A percentile compares a stretch with the other conserved stretches of the same genome.
Conservation (phyloP, 1,284 basidiomycete species). For the Austroboletus novae-zelandiae region DNA sequence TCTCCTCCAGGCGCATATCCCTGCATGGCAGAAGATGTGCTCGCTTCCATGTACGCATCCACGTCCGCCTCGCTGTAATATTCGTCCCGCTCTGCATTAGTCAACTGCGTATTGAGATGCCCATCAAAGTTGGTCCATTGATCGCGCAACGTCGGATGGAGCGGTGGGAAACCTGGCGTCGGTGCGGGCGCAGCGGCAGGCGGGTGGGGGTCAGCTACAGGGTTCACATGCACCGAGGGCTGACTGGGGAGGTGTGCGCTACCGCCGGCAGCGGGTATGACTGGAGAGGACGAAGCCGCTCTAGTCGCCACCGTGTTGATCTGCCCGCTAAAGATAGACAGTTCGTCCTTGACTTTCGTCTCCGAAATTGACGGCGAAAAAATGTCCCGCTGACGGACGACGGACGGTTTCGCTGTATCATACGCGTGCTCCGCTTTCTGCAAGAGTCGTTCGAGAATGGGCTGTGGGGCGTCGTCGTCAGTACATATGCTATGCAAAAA, state of each 20-base stretch:
- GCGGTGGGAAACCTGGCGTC: constrained; percentile 38
- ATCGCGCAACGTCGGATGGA: constrained; percentile 59
- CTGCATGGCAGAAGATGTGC: too few relatives aligned
- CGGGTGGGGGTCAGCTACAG: not conserved
- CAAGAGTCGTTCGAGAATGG: constrained; percentile 58
- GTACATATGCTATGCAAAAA: too few relatives aligned
- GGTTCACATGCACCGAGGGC: not conserved
- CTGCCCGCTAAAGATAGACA: constrained; percentile 71
- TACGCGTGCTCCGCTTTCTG: constrained; percentile 58
- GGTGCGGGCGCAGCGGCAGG: not conserved
- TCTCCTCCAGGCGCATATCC: too few relatives aligned
- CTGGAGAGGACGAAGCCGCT: constrained; percentile 15
- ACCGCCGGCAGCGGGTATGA: constrained; percentile 6
- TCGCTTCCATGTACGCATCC: constrained; percentile 30
- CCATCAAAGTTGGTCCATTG: constrained; percentile 60
- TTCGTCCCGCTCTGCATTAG: constrained; percentile 36
- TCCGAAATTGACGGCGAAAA: constrained; percentile 45
- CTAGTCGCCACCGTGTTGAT: constrained; percentile 58
- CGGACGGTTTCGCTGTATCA: constrained; percentile 44
- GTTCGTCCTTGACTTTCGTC: constrained; percentile 51
- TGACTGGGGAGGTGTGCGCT: not conserved
- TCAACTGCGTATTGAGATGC: constrained; percentile 54
- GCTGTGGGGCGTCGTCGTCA: constrained; percentile 35
- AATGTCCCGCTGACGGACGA: constrained; percentile 48
- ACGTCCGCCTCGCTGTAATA: constrained; percentile 34